Base-by-base conservation (phyloP, 2,329 filamentous ascomycete species). In the Trichophyton simii region DNA sequence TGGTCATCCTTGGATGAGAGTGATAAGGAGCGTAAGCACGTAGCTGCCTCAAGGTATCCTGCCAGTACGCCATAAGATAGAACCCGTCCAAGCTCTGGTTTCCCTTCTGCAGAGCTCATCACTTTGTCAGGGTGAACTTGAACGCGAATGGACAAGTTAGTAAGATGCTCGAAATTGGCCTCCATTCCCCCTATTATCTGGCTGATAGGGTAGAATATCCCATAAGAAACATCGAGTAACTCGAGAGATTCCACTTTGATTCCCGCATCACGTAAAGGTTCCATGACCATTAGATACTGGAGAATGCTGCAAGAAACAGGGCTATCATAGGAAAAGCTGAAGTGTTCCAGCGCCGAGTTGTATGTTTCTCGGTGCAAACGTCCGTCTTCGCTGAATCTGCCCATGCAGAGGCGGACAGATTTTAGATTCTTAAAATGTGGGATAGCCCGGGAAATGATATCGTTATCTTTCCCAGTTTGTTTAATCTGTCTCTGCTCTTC, bases 211-310 rank as follows among this genome's bases (percentile, higher is more conserved):
- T 60, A 34, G 28, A 62, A 60, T 13, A 60, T 58, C 8, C 57
- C 18, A 18, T 42, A 62, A 1, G 57, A 54, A 25, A 62, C 25
- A 31, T 36, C 22, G 1, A 46, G 44, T 20, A 62, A 11, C 52
- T 59, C 46, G 18, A 62, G 22, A n/a, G 22, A 31, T 31, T 52
- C 57, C 13, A 62, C 20, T 31, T 42, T 55, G 31, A 62, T 50
- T 13, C 52, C 15, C 3, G 44, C 28, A 28, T 34, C 48, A n/a
- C 13, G 38, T 7, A 62, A 34, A n/a, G 52, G 22, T 6, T 22
- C 20, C 44, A 62, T 62, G 1, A 62, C n/a, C 28, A 36, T 57
- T 18, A 59, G 52, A 42, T 59, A 62, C 25, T 59, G 57, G 25
- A 28, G 31, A 22, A 25, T 34, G 31, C 42, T 42, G 46, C 61